phyloP scores from a whole-genome alignment of 2,329 filamentous ascomycete genomes.

The Aspergillus viridinutans region DNA sequence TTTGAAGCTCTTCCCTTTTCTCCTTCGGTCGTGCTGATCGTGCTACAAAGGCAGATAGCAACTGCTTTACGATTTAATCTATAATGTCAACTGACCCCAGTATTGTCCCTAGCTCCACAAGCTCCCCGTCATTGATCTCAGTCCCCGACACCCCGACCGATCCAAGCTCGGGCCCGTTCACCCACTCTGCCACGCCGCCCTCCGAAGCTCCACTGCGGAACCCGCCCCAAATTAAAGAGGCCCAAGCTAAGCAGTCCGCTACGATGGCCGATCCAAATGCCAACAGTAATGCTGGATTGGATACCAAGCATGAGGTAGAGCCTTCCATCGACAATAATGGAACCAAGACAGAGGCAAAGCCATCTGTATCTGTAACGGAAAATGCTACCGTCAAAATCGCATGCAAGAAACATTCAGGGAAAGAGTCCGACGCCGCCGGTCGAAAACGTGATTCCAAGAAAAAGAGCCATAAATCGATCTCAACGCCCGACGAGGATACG shows the following conservation, averaged over 20 bases:
- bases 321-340: conserved; percentile 23
- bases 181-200: conserved; percentile 18
- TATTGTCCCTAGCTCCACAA: conserved; percentile 1
- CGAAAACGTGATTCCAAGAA: conserved; percentile 18
- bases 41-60: not conserved
- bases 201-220: conserved; percentile 20
- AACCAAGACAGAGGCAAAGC: conserved; percentile 21
- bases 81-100: conserved; percentile 11
- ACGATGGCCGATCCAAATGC: conserved; percentile 29
- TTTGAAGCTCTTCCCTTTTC: not conserved
- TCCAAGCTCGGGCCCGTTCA: conserved; percentile 18
- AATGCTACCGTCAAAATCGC: conserved; percentile 21
- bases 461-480: conserved; percentile 19
- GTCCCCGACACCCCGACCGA: conserved; percentile 17
- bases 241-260: conserved; percentile 2
- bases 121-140: conserved; percentile 3
- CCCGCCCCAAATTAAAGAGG: conserved; percentile 5
- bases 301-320: conserved; percentile 30
- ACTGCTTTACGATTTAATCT: not conserved
- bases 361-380: conserved; percentile 20
- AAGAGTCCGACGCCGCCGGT: conserved; percentile 16
- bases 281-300: conserved; percentile 14
- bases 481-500: conserved; percentile 19
- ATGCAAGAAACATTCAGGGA: conserved; percentile 30
- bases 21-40: not conserved